phyloP scores from a whole-genome alignment of 192 early-diverging fungal genomes.

The Allomyces macrogynus region DNA sequence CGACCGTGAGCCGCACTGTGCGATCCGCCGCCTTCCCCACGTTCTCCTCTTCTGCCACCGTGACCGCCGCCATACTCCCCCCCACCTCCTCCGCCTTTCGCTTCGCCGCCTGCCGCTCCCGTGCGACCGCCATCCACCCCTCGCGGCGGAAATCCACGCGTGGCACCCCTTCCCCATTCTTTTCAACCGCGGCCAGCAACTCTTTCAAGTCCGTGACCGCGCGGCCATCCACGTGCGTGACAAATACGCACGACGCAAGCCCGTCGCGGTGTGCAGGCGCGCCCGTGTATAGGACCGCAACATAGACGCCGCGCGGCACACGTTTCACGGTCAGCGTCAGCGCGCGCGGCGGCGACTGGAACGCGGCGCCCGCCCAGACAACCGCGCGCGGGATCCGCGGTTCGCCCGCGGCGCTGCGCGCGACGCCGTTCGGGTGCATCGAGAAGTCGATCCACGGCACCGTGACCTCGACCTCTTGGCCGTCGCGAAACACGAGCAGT shows the following conservation, averaged over 20 bases:
- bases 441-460: constrained; percentile 40
- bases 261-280: constrained; percentile 44
- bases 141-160: background rate
- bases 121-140: no score
- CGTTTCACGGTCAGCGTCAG: constrained; percentile 43
- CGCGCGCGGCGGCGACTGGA: constrained; percentile 51
- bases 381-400: constrained; percentile 39
- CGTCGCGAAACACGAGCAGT: constrained; percentile 32
- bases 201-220: constrained; percentile 36
- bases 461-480: constrained; percentile 34
- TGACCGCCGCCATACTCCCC: no score
- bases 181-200: constrained; percentile 35
- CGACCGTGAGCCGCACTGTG: no score
- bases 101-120: no score
- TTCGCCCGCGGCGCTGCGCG: constrained; percentile 9
- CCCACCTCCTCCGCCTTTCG: no score
- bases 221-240: constrained; percentile 44
- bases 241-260: constrained; percentile 44
- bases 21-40: no score
- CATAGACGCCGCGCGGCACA: constrained; percentile 42
- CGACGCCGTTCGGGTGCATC: constrained; percentile 17
- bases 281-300: constrained; percentile 26
- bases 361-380: constrained; percentile 63
- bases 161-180: background rate
- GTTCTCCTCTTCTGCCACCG: no score